Base-by-base conservation (phyloP, 176 grass and related monocot genomes). In the Dactylis glomerata region DNA sequence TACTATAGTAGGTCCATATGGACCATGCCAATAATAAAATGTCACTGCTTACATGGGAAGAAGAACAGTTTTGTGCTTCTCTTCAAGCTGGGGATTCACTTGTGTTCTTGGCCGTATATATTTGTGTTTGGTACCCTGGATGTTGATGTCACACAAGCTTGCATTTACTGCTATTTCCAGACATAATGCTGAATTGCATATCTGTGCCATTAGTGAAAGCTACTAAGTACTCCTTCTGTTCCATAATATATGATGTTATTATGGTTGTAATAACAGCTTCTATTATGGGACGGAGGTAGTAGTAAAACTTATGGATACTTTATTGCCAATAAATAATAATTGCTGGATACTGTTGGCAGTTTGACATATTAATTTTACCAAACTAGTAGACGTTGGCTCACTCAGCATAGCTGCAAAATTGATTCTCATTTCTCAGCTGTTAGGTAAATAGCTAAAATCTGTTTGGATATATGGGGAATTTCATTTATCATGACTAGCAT, bases 91-190 rank as follows among this genome's bases (percentile, higher is more conserved):
- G 13, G 44, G 65, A 65, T 40, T 55, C 75, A 51, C 59, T 81
- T 70, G 1, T 89, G 17, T 81, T 61, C 19, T 49, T 85, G 22
- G 49, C 47, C 3, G 4, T 82, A 37, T 82, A 32, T 79, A 36
- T 55, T 52, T 82, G 50, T 89, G 40, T 64, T 54, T 64, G 50
- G 15, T 77, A 57, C 56, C 31, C 54, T 86, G 19, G 32, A 45
- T 65, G 56, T 65, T 76, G 22, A 82, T 32, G 49, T 50, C 17
- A 19, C 51, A 49, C 23, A 61, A 84, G 56, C 57, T 72, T 78
- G 45, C 33, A 85, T 70, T 50, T 78, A 24, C 8, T 72, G 34
- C 52, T 74, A 72, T 64, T 32, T 34, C 45, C 7, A 22, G n/a
- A 51, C 57, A 19, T 63, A 20, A 76, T 50, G 58, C 45, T 59